Evolutionary conservation across 768 basidiomycete species (phyloP).

Genomic region (Hemileccinum impolitum): DNA sequence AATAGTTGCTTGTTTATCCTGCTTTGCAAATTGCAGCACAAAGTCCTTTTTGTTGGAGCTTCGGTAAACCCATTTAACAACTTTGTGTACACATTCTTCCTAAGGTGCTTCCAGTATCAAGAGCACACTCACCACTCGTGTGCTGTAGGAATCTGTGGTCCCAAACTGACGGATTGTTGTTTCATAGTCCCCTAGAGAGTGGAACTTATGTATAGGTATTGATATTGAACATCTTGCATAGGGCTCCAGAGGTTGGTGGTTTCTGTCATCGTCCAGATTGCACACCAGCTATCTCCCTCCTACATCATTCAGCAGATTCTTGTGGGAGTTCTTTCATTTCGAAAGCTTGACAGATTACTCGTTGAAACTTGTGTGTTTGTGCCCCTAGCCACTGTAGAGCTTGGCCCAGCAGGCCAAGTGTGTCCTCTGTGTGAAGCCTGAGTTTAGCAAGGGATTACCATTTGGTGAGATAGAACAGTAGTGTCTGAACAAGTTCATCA

Average conservation of each 20-base stretch:
- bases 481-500: constrained; percentile 16
- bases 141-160: constrained; percentile 22
- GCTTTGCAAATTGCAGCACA: constrained; percentile 1
- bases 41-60: constrained; percentile 19
- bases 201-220: constrained; percentile 30
- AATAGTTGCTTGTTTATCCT: constrained; percentile 3
- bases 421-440: neutral
- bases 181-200: constrained; percentile 24
- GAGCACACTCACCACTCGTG: constrained; percentile 7
- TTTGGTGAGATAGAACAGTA: constrained; percentile 20
- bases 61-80: constrained; percentile 26
- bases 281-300: neutral
- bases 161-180: constrained; percentile 18
- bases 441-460: constrained; percentile 15
- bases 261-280: neutral
- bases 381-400: neutral
- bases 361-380: neutral
- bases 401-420: neutral
- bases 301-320: neutral
- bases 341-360: neutral
- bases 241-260: neutral
- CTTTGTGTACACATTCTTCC: constrained; percentile 33
- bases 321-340: neutral
- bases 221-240: constrained; percentile 19
- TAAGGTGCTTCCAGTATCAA: constrained; percentile 6